phyloP scores from a whole-genome alignment of 2,329 filamentous ascomycete species.

The Xenoacremonium recifei region DNA sequence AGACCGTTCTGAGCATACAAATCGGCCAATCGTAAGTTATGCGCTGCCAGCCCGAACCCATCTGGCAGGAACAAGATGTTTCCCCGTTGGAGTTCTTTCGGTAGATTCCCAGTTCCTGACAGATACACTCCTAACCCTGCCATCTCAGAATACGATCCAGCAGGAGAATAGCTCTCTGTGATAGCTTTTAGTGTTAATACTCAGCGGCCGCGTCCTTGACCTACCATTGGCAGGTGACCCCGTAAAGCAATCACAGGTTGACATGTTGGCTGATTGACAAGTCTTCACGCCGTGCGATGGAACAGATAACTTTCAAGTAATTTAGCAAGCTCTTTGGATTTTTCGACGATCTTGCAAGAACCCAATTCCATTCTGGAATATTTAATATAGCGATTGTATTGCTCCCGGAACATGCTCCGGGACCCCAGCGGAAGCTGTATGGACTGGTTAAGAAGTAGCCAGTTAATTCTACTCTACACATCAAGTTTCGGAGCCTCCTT shows the following conservation, averaged over 20 bases:
- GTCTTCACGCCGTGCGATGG: too few relatives aligned
- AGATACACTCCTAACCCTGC: background rate
- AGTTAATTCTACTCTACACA: background rate
- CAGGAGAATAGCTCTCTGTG: background rate
- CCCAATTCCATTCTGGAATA: too few relatives aligned
- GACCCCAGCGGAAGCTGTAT: background rate
- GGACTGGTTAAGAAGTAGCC: background rate
- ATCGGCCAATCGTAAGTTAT: background rate
- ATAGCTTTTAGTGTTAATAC: too few relatives aligned
- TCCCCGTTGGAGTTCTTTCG: background rate
- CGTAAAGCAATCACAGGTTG: background rate
- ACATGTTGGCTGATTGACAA: too few relatives aligned
- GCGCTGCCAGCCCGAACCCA: background rate
- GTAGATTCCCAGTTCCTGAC: background rate
- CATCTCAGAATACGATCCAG: background rate
- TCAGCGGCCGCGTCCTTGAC: background rate
- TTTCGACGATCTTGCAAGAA: too few relatives aligned
- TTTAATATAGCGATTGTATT: too few relatives aligned
- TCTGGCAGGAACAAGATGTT: background rate
- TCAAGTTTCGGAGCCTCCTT: too few relatives aligned
- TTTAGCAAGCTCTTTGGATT: too few relatives aligned
- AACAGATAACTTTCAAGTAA: too few relatives aligned
- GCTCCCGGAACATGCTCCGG: background rate
- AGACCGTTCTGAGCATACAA: background rate
- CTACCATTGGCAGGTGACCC: background rate